Conservation (phyloP, 352 stramenopile species). For the Globisporangium acanthophoron region DNA sequence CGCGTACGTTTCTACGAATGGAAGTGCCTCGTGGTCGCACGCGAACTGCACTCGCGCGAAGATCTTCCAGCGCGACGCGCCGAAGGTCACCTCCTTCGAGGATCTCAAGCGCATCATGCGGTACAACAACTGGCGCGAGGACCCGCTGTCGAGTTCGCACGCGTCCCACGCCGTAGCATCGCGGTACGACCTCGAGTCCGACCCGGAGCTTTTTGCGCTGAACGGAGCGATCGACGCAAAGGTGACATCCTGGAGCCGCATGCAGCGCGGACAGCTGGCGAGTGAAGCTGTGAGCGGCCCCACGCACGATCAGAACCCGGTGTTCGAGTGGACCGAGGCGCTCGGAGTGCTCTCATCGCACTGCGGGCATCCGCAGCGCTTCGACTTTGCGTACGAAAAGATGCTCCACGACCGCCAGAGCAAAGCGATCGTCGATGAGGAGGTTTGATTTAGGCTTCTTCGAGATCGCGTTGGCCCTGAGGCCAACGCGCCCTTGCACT, state of each 20-base stretch:
- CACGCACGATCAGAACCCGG: constrained; percentile 38
- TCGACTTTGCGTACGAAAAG: constrained; percentile 34
- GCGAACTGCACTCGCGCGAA: constrained; percentile 36
- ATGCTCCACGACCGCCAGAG: constrained; percentile 23
- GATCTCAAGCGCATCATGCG: constrained; percentile 65
- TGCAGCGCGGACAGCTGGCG: constrained; percentile 20
- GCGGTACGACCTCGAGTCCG: constrained; percentile 56
- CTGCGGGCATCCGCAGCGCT: constrained; percentile 27
- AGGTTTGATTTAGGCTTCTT: too few species aligned
- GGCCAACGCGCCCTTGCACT: too few species aligned
- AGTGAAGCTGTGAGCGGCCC: constrained; percentile 59
- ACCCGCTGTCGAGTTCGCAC: constrained; percentile 40
- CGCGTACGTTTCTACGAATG: constrained; percentile 29
- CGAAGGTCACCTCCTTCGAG: constrained; percentile 30
- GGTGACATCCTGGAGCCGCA: constrained; percentile 36
- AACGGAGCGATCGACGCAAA: constrained; percentile 73
- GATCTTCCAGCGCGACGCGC: constrained; percentile 54
- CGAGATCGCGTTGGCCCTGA: too few species aligned
- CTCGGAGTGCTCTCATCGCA: constrained; percentile 19
- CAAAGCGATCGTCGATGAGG: too few species aligned
- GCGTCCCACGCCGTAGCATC: constrained; percentile 51
- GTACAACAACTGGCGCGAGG: constrained; percentile 53
- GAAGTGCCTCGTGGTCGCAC: constrained; percentile 36
- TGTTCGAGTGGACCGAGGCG: constrained; percentile 58
- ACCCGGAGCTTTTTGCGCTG: constrained; percentile 27